Base-by-base conservation (phyloP, 108 stramenopile genomes). In the Pseudonitzschia multiseries region DNA sequence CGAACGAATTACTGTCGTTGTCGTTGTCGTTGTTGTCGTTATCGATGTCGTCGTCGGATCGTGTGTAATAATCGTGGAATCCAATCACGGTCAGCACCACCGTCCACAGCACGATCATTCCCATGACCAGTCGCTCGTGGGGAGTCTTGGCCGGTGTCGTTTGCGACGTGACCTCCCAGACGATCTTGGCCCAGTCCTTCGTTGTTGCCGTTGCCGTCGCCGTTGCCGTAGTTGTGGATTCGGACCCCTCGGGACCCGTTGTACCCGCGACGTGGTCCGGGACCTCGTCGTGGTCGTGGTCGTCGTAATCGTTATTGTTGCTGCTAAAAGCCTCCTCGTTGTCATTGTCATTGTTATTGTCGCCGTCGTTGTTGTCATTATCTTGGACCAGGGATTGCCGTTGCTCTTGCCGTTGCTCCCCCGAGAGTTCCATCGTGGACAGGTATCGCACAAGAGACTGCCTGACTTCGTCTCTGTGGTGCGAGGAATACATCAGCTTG, bases 401-500 rank as follows among this genome's bases (percentile, higher is more conserved):
- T 52, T 52, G n/a, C 52, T 42, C 8, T 42, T 52, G 26, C 59
- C 10, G 22, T 40, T 9, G 13, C 0, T 62, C 13, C 29, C 4
- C 36, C 15, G 18, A 48, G 46, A 48, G 12, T 2, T 48, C 18
- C 18, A 2, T 48, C 17, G 4, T 1, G 46, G 46, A 48, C 18
- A 48, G 76, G 42, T 78, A 77, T 15, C 64, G 56, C 0, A 87
- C 72, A 40, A 89, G 76, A 9, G 84, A 80, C 15, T 65, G 52
- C 46, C 73, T 60, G 69, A 84, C 77, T 51, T 69, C 66, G 0
- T 52, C 63, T 12, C 71, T n/a, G 46, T 81, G 72, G 64, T 80
- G 62, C 42, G 81, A 78, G 27, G 78, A 64, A 68, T 91, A 91
- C 68, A 88, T 82, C 0, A 93, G 73, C 54, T 93, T 91, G 48